Evolutionary conservation across 1,139 yeast genomes (phyloP), one percentile per base, ranked within the genome.

Genomic region (Geotrichum europaeum): DNA sequence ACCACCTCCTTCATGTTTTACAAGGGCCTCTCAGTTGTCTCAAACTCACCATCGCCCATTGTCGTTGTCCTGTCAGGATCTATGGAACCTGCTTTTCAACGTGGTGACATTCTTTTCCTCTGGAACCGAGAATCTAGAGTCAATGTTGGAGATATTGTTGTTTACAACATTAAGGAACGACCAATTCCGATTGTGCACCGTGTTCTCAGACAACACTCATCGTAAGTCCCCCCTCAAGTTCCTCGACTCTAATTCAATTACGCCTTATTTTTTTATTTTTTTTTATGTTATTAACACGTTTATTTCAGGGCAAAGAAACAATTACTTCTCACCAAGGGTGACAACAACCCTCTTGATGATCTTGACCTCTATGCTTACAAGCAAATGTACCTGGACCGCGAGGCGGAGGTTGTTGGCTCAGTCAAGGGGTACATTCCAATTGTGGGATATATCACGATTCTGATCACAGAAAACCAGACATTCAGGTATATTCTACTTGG

Each of bases 81-180:
- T 1, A 94, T 94, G 99, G 99, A 95, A 72, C 99, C 99, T 0
- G 99, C 99, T 0, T 95, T 95, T 80, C 98, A 94, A 75, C 84
- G 99, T 75, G 99, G 99, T 56, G 99, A 94, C 72, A 86, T 95
- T 51, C 78, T 94, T 63, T 86, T 94, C 70, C 79, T 94, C 62
- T 91, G 97, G 96, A 94, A 94, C 74, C 80, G 97, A 65, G 86
- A 87, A 62, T 69, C 76, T 24, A 75, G 75, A 50, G 85, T 85
- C 49, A 78, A 82, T 57, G 96, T 92, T 1, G 99, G 99, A n/a
- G 99, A 94, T 70, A 81, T 94, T 30, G 98, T 94, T 13, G 99
- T 94, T n/a, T 94, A 95, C 72, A 94, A 94, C 69, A 83, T 92
- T 34, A 81, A 82, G 59, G 89, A 86, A 3, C 86, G 89, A 69